Base-by-base conservation (phyloP, 192 early-diverging fungal genomes). In the Coemansia sp. region DNA sequence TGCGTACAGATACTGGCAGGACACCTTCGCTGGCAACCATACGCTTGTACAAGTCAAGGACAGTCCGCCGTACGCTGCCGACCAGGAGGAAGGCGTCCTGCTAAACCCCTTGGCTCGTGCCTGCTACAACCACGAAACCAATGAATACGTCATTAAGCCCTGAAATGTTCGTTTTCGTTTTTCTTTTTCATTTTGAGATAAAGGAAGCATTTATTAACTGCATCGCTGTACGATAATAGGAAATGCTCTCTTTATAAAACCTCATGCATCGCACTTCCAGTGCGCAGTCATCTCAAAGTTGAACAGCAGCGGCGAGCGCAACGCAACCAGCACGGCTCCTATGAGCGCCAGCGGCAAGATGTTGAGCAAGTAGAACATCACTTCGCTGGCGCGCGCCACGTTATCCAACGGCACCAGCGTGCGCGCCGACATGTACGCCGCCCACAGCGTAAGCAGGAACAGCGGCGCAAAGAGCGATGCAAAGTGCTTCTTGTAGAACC, bases 1-100 rank as follows among this genome's bases (percentile, higher is more conserved):
- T 7, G 56, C 80, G 2, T 77, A 77, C 60, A 52, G 75, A 23
- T 73, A 68, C 35, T 76, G 80, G 80, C 80, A 76, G 35, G 62
- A 77, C 62, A 67, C 67, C 1, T 69, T 71, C 62, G 45, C 52
- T 6, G 80, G 46, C 4, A 70, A 64, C 16, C 67, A 65, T 44
- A 4, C 63, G 30, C 64, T 82, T 43, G 67, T 82, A 1, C 71
- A 70, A 35, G 20, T 64, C 14, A 82, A 82, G 56, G 18, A 6
- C 9, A 14, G 20, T 4, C 69, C 78, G 39, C 78, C 78, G 14
- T 81, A 63, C 30, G 53, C 69, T 2, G 14, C 35, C 0, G 73
- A 75, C 0, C 65, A 75, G 41, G 78, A 81, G 36, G 18, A 60
- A 33, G 7, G 18, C 6, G 69, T 81, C 12, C 60, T 68, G 4